These are phyloP conservation scores for Marchantia polymorpha DNA, from an alignment of 225 moss, liverwort and hornwort genomes.

Conservation along the genomic window DNA sequence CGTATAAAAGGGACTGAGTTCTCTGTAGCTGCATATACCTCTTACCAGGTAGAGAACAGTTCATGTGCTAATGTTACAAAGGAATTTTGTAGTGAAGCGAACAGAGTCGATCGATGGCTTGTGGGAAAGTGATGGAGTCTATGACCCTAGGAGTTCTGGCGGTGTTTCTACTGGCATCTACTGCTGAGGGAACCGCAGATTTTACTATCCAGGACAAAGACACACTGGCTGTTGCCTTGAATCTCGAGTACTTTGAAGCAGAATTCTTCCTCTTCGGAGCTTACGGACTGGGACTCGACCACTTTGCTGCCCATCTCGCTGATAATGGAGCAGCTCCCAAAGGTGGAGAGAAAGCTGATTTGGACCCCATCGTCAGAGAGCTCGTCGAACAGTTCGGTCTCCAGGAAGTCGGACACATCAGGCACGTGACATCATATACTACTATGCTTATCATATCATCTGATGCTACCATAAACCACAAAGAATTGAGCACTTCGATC, in stretches of 20 bases:
- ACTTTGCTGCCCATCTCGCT: conserved; percentile 37
- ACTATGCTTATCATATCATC: no score
- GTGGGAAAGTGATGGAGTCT: not conserved
- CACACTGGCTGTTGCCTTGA: conserved; percentile 48
- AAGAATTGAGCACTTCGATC: no score
- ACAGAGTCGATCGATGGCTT: not conserved
- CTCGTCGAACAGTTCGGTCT: conserved; percentile 52
- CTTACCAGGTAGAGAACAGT: no score
- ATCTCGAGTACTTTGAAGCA: conserved; percentile 72
- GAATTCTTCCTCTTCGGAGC: conserved; percentile 62
- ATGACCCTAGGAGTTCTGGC: not conserved
- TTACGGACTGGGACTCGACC: conserved; percentile 59
- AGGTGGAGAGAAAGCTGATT: conserved; percentile 63
- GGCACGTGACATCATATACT: conserved; percentile 26
- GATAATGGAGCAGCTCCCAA: conserved; percentile 51
- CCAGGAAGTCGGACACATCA: conserved; percentile 74
- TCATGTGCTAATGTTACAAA: no score
- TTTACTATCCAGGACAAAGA: conserved; percentile 36
- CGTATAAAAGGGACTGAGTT: no score
- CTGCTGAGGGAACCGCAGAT: conserved; percentile 15
- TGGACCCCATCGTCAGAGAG: conserved; percentile 38
- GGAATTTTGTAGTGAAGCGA: no score
- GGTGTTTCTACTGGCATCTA: not conserved
- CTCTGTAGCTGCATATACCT: no score
- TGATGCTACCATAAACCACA: no score